Evolutionary conservation across 2,329 filamentous ascomycete species (phyloP).

Genomic region (Diatrype stigma): DNA sequence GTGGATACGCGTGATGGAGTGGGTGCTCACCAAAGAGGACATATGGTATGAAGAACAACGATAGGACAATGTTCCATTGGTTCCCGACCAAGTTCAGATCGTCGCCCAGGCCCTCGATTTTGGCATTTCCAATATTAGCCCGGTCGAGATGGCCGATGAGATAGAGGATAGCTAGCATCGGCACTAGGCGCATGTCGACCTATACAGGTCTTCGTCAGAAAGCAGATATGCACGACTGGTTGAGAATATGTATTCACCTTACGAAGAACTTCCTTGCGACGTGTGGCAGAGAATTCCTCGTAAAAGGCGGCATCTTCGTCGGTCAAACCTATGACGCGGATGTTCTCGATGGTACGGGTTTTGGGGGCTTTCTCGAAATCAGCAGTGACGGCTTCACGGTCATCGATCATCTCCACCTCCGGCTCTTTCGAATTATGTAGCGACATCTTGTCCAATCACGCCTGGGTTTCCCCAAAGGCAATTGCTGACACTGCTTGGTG

Average conservation of each 20-base stretch:
- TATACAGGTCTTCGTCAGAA: too few species aligned
- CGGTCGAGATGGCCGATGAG: slow-evolving; percentile 51
- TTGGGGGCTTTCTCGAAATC: too few species aligned
- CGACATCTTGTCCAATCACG: too few species aligned
- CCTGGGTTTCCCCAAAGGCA: too few species aligned
- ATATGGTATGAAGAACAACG: too few species aligned
- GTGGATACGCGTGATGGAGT: too few species aligned
- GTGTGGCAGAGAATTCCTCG: slow-evolving; percentile 14
- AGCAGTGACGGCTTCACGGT: too few species aligned
- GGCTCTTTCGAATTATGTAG: too few species aligned
- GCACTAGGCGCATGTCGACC: slow-evolving; percentile 28
- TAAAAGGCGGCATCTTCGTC: slow-evolving; percentile 26
- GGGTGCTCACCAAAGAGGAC: too few species aligned
- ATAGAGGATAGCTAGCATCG: slow-evolving; percentile 52
- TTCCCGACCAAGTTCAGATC: slow-evolving; percentile 42
- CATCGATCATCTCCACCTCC: too few species aligned
- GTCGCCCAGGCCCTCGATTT: slow-evolving; percentile 33
- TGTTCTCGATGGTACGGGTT: slow-evolving; percentile 26
- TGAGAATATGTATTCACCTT: slow-evolving; percentile 15
- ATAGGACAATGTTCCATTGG: slow-evolving; percentile 45
- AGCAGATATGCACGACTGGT: neutral
- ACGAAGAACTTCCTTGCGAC: slow-evolving; percentile 19
- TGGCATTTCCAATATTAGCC: slow-evolving; percentile 46
- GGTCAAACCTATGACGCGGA: slow-evolving; percentile 26
- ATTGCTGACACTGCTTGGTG: too few species aligned